phyloP scores from a whole-genome alignment of 2,329 filamentous ascomycete species.

The Aspergillus amoenus region DNA sequence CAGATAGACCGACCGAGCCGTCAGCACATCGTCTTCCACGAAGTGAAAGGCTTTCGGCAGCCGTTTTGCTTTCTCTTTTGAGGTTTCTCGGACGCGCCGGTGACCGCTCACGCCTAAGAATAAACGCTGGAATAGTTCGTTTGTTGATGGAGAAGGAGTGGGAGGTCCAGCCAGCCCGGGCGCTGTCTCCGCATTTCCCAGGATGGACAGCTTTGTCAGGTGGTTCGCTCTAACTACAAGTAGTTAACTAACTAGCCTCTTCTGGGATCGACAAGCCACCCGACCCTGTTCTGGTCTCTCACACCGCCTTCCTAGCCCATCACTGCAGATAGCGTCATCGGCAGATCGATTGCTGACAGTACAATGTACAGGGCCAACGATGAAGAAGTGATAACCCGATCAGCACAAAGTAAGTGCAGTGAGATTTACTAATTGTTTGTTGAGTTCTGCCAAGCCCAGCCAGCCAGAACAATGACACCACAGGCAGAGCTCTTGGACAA shows the following conservation, averaged over 20 bases:
- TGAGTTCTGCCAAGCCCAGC: neutral
- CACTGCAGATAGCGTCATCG: neutral
- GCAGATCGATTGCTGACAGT: neutral
- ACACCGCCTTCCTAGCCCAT: neutral
- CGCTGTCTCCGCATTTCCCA: slow-evolving; percentile 9
- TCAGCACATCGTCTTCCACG: slow-evolving; percentile 5
- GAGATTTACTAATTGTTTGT: neutral
- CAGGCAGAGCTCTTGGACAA: neutral
- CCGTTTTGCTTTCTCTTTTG: slow-evolving; percentile 3
- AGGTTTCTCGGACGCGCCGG: neutral
- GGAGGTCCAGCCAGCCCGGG: neutral
- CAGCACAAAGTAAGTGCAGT: neutral
- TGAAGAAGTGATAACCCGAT: neutral
- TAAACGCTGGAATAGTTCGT: neutral
- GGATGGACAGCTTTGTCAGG: slow-evolving; percentile 4
- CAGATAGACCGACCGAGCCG: neutral
- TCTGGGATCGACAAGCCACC: neutral
- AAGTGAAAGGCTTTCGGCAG: neutral
- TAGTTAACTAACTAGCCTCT: neutral
- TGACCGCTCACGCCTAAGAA: slow-evolving; percentile 7
- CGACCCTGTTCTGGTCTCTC: neutral
- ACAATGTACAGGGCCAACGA: neutral
- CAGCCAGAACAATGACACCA: slow-evolving; percentile 7
- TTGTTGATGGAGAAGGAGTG: neutral
- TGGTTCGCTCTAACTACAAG: neutral